These are phyloP conservation scores for Garcia nutans DNA, from an alignment of 345 rosid genomes.

Conservation along the genomic window DNA sequence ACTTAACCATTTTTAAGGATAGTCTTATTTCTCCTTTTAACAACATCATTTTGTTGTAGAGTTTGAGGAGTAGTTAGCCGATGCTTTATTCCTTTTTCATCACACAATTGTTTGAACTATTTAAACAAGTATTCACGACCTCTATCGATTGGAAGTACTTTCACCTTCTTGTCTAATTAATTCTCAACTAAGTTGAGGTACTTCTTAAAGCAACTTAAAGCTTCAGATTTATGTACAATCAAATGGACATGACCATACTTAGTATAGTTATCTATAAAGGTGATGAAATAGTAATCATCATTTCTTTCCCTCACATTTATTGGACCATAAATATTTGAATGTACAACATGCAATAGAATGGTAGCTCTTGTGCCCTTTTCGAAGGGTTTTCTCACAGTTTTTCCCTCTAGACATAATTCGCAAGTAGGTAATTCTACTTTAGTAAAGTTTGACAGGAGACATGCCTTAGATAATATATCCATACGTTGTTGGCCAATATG, in stretches of 20 bases:
- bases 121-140: neutral
- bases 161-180: neutral
- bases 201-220: neutral
- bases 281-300: neutral
- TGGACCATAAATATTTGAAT: too few relatives aligned
- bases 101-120: neutral
- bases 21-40: neutral
- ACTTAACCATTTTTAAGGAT: neutral
- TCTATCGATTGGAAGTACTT: too few relatives aligned
- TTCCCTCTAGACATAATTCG: neutral
- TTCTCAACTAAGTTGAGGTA: neutral
- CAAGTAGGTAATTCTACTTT: neutral
- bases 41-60: neutral
- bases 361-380: neutral
- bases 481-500: neutral
- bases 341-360: neutral
- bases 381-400: neutral
- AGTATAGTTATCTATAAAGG: neutral
- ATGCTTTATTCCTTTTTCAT: too few relatives aligned
- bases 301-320: neutral
- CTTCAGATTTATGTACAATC: neutral
- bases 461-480: neutral
- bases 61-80: neutral
- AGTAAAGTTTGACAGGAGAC: neutral
- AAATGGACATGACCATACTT: neutral